Conservation (phyloP, 352 stramenopile species). For the Pythium vanterpoolii region DNA sequence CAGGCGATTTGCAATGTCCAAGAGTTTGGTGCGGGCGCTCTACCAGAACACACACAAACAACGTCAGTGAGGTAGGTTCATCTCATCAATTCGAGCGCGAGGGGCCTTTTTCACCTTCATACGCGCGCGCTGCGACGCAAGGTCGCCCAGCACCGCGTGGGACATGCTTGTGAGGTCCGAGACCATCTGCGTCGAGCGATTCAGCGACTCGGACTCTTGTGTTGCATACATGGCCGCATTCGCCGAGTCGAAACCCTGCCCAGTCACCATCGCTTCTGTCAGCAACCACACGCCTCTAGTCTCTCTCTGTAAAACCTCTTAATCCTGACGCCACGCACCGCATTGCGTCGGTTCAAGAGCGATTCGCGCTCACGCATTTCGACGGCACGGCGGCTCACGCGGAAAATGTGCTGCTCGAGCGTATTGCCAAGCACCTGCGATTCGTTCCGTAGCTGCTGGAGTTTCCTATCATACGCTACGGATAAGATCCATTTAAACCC, state of each 20-base stretch:
- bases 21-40: slow-evolving; percentile 70
- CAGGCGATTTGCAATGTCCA: slow-evolving; percentile 83
- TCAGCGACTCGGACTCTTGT: slow-evolving; percentile 76
- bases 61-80: neutral
- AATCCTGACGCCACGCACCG: slow-evolving; percentile 22
- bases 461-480: slow-evolving; percentile 32
- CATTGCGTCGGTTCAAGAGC: slow-evolving; percentile 62
- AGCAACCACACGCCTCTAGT: neutral
- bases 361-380: slow-evolving; percentile 73
- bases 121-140: slow-evolving; percentile 58
- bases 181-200: slow-evolving; percentile 78
- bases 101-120: slow-evolving; percentile 48
- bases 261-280: neutral
- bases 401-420: slow-evolving; percentile 79
- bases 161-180: slow-evolving; percentile 72
- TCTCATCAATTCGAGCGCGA: neutral
- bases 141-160: slow-evolving; percentile 67
- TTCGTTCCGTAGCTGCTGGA: slow-evolving; percentile 74
- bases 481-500: neutral
- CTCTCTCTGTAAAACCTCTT: neutral
- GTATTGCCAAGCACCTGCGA: slow-evolving; percentile 59
- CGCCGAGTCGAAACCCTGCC: slow-evolving; percentile 58
- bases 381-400: slow-evolving; percentile 55
- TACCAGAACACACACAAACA: slow-evolving; percentile 18
- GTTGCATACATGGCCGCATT: slow-evolving; percentile 73